Percentiles rank a stretch among this genome's conserved stretches.
Evolutionary conservation across 352 stramenopile genomes (phyloP).

Genomic region (Plasmopara halstedii): DNA sequence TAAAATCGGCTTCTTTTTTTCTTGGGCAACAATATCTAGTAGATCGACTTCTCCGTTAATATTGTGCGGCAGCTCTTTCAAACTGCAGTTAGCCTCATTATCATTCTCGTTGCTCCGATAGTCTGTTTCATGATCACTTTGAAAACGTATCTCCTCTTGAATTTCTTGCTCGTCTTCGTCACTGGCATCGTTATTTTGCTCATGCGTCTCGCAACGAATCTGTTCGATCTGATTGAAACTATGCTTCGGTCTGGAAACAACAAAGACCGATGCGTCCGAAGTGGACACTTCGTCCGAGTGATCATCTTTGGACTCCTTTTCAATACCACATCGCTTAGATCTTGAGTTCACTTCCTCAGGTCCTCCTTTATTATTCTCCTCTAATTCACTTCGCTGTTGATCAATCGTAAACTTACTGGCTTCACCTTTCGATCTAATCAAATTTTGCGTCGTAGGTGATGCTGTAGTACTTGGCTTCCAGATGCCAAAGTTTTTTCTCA

Average conservation of each 20-base stretch:
- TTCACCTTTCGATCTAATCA: slow-evolving; percentile 19
- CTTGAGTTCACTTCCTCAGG: slow-evolving; percentile 3
- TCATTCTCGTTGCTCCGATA: not conserved
- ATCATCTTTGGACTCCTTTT: no score
- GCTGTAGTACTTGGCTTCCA: slow-evolving; percentile 24
- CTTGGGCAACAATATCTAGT: no score
- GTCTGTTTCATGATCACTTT: not conserved
- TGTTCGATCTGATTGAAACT: slow-evolving; percentile 2
- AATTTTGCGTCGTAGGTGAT: slow-evolving; percentile 29
- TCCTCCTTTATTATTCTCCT: slow-evolving; percentile 3
- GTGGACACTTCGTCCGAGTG: not conserved
- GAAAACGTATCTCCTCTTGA: slow-evolving; percentile 5
- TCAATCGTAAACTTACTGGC: not conserved
- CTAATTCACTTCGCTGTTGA: slow-evolving; percentile 13
- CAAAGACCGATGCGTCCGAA: not conserved
- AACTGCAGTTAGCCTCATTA: no score
- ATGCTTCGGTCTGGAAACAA: slow-evolving; percentile 2
- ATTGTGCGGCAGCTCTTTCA: no score
- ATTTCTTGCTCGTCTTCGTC: slow-evolving; percentile 4
- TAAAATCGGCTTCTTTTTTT: no score
- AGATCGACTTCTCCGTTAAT: no score
- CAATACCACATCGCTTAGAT: not conserved
- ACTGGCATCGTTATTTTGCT: slow-evolving; percentile 4
- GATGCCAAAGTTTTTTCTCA: slow-evolving; percentile 40
- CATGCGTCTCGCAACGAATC: not conserved